Evolutionary conservation across 2,329 filamentous ascomycete genomes (phyloP), one percentile per base, ranked within the genome.

Genomic region (Endoconidiophora laricicola): DNA sequence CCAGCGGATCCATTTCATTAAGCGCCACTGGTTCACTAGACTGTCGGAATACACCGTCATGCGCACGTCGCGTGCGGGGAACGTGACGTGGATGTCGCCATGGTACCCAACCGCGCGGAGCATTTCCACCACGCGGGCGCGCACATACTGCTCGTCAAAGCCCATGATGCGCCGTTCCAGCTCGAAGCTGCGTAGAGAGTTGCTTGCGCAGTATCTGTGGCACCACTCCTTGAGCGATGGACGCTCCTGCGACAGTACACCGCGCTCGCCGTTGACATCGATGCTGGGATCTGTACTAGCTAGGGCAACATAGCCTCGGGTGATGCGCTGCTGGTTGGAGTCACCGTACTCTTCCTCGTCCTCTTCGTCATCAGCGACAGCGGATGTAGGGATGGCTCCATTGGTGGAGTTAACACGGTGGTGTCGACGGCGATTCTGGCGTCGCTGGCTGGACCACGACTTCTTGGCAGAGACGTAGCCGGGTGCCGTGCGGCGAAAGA

Each of bases 101-200:
- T 73, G 72, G 64, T 87, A 88, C 59, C 79, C 78, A 3, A 81
- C 84, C 16, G 69, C 66, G 29, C 73, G 68, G 16, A 86, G 71
- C 2, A 83, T 62, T n/a, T 60, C 64, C 51, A 71, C 67, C 18
- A 86, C 62, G 5, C 72, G 67, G 14, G 63, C 58, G 41, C 67
- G 65, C 18, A 86, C 62, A 42, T 63, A 61, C 1, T 68, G 66
- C 50, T 72, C 67, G 58, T 86, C 74, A 60, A 83, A 74, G 20
- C 81, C 81, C 0, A 67, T 61, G 45, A 86, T 66, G 29, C 63
- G 63, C 6, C 75, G 67, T 55, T 65, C 64, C 18, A 81, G 62
- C 1, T 62, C 58, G 55, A 81, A 76, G 42, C 62, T 67, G 58
- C 80, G 81, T 33, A 85, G 66, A 6, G 66, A 66, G 1, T 75